Base-by-base conservation (phyloP, 805 yeast species). In the Ogataea pini region DNA sequence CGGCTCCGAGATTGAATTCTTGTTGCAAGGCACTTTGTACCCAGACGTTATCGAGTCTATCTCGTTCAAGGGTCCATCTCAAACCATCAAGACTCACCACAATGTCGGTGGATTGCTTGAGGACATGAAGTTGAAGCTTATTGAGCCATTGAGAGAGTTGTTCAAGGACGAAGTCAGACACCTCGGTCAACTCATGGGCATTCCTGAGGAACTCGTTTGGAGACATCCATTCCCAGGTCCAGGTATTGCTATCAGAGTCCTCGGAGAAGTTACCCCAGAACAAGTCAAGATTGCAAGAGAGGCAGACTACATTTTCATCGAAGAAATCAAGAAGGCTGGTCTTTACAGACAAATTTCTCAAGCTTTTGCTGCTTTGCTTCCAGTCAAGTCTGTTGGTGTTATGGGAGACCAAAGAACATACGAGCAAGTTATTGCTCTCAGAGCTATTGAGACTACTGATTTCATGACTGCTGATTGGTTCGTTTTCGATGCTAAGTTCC, bases 141-240 rank as follows among this genome's bases (percentile, higher is more conserved):
- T 94, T 64, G 99, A 94, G 80, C 99, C 99, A 48, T 81, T 94
- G 69, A 86, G 99, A 73, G 99, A 94, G 78, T 80, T 94, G 64
- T 94, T 94, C 82, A 94, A 94, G 76, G 99, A 94, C 71, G 99
- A 94, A 79, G 99, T 94, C 50, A 89, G 99, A 73, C 88, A 85
- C 62, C 77, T 94, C 60, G 99, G 99, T 73, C 89, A 89, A 76
- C 73, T 94, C 46, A 75, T 94, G 75, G 97, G 96, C 43, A 92
- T 94, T 62, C 95, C 97, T 29, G 94, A 89, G 66, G 98, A 94
- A 62, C 80, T 94, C 61, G 98, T 94, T 59, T 92, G 98, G 98
- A 89, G 99, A 79, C 99, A 94, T 70, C 99, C 99, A 49, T 94
- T 94, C 96, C 99, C 99, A 63, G 99, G 99, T 69, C 99, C 99